Conservation (phyloP, 352 stramenopile species). For the Thalassiosira hispida region DNA sequence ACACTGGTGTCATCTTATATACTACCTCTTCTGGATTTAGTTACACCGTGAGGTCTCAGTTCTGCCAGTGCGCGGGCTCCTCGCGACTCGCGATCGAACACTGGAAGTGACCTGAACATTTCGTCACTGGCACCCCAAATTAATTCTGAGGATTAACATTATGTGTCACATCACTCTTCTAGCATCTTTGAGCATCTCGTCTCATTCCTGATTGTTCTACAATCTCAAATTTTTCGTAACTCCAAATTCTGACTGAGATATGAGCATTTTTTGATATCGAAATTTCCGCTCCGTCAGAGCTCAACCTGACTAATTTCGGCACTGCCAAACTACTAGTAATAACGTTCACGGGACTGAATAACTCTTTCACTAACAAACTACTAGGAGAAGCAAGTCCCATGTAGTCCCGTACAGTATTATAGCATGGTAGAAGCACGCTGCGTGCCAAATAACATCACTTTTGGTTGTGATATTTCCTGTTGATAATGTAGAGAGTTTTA, state of each 20-base stretch:
- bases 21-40: too few species aligned
- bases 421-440: background rate
- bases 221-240: slow-evolving; percentile 32
- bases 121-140: too few species aligned
- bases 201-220: slow-evolving; percentile 12
- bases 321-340: slow-evolving; percentile 34
- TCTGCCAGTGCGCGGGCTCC: too few species aligned
- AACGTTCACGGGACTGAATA: slow-evolving; percentile 11
- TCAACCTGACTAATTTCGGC: slow-evolving; percentile 21
- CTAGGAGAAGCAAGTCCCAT: slow-evolving; percentile 3
- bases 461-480: background rate
- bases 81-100: too few species aligned
- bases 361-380: background rate
- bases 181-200: slow-evolving; percentile 18
- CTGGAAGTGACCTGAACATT: too few species aligned
- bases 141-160: slow-evolving; percentile 20
- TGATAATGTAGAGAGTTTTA: too few species aligned
- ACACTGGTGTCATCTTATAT: too few species aligned
- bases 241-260: slow-evolving; percentile 28
- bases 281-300: background rate
- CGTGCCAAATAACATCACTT: too few species aligned
- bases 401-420: background rate
- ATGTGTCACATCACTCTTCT: slow-evolving; percentile 8
- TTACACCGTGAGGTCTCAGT: too few species aligned
- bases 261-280: slow-evolving; percentile 21